Base-by-base conservation (phyloP, 371 early-diverging fungal species). In the Apophysomyces ossiformis region DNA sequence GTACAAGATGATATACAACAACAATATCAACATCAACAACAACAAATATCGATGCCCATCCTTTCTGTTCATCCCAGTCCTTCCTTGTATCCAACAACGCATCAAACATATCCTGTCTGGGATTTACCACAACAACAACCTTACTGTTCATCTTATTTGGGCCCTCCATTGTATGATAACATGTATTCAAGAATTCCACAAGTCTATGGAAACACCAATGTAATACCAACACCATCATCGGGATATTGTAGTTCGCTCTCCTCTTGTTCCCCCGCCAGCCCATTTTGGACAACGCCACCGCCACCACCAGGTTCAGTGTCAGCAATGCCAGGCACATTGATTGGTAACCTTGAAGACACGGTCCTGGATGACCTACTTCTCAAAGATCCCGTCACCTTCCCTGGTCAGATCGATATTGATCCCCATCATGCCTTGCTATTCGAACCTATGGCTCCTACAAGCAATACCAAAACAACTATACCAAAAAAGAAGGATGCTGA, bases 281-380 rank as follows among this genome's bases (percentile, higher is more conserved):
- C n/a, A 8, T 50, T 50, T 50, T 50, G 54, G n/a, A 50, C 21
- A 21, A 21, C 54, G 54, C 54, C 54, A 50, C 54, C 54, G 21
- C 54, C n/a, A 50, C 21, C 21, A 21, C n/a, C 54, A 50, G 21
- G 21, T 50, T 50, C 54, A 21, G n/a, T 7, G 2, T 50, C 54
- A 16, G n/a, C 54, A 4, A 21, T 21, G 21, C 5, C 21, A 7
- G 21, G 7, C 21, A 4, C 54, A 32, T 50, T 50, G 16, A 21
- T 50, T 26, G 54, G 54, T 8, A 16, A 21, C 21, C 21, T 50
- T 26, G 54, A 50, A 21, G 54, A 50, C 11, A 50, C 54, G n/a
- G 54, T 21, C 21, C n/a, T 50, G 21, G 54, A 50, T 50, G 54
- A 21, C 21, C 54, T 50, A 2, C 9, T 50, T n/a, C 54, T 50